phyloP scores from a whole-genome alignment of 2,329 filamentous ascomycete species.

The Sarocladium oryzae region DNA sequence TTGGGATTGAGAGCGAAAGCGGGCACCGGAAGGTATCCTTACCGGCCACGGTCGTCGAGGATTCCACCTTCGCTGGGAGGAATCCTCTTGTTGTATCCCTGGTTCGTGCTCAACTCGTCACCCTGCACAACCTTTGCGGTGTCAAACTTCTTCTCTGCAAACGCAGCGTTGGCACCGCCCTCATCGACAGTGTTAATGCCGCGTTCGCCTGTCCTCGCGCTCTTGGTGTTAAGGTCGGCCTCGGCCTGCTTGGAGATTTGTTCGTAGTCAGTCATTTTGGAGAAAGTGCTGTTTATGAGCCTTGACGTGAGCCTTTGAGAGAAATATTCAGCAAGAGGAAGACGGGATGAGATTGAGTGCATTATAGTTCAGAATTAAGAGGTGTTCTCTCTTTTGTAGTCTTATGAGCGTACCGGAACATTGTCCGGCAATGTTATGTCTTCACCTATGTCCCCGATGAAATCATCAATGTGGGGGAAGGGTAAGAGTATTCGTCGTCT shows the following conservation, averaged over 20 bases:
- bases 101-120: constrained; percentile 38
- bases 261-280: constrained; percentile 28
- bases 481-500: background rate
- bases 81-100: constrained; percentile 38
- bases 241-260: constrained; percentile 39
- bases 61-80: constrained; percentile 38
- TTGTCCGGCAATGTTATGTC: constrained; percentile 9
- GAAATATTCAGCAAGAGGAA: too few relatives aligned
- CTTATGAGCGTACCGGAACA: background rate
- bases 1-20: too few relatives aligned
- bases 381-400: constrained; percentile 1
- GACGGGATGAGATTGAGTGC: too few relatives aligned
- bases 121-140: constrained; percentile 29
- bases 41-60: constrained; percentile 38
- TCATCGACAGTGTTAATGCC: constrained; percentile 24
- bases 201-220: constrained; percentile 37
- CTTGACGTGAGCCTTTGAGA: background rate
- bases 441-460: constrained; percentile 10
- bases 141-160: constrained; percentile 35
- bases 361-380: too few relatives aligned
- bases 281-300: background rate
- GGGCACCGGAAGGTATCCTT: too few relatives aligned
- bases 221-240: constrained; percentile 40
- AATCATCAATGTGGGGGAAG: constrained; percentile 8
- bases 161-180: constrained; percentile 30